phyloP scores from a whole-genome alignment of 2,329 filamentous ascomycete species.

The Chlorencoelia australis region DNA sequence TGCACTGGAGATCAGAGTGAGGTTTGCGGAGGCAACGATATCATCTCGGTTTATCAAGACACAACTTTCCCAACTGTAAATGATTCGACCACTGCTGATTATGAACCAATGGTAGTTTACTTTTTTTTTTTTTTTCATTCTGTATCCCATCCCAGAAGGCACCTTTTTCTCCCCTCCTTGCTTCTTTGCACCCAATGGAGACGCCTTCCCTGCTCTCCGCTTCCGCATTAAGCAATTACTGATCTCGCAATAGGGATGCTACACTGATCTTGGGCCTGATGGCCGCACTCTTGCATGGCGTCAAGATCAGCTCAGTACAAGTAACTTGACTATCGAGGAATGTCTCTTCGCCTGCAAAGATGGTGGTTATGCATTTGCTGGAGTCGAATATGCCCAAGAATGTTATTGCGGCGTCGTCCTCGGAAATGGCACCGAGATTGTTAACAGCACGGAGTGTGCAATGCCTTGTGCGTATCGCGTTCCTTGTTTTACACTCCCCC shows the following conservation, averaged over 20 bases:
- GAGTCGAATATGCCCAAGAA: slow-evolving; percentile 30
- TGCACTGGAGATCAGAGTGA: slow-evolving; percentile 19
- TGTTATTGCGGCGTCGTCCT: slow-evolving; percentile 33
- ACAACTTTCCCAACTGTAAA: slow-evolving; percentile 25
- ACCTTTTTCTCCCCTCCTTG: too few relatives aligned
- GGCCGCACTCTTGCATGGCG: slow-evolving; percentile 24
- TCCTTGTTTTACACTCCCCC: too few relatives aligned
- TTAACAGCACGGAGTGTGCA: slow-evolving; percentile 16
- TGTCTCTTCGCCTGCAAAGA: slow-evolving; percentile 31
- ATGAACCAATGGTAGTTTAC: slow-evolving; percentile 20
- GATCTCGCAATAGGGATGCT: too few relatives aligned
- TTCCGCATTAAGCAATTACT: too few relatives aligned
- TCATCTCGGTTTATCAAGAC: slow-evolving; percentile 27
- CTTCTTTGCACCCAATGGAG: too few relatives aligned
- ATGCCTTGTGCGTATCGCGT: too few relatives aligned
- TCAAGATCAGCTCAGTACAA: slow-evolving; percentile 24
- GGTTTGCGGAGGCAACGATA: slow-evolving; percentile 19
- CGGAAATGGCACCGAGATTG: slow-evolving; percentile 20
- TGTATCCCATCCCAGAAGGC: too few relatives aligned
- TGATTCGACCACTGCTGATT: slow-evolving; percentile 22
- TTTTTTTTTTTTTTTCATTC: too few relatives aligned
- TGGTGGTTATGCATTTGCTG: slow-evolving; percentile 30
- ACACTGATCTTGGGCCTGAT: slow-evolving; percentile 27
- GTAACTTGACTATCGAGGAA: slow-evolving; percentile 25
- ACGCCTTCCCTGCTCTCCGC: too few relatives aligned